Evolutionary conservation across 1,284 basidiomycete genomes (phyloP).

Genomic region (Apiotrichum brassicae): DNA sequence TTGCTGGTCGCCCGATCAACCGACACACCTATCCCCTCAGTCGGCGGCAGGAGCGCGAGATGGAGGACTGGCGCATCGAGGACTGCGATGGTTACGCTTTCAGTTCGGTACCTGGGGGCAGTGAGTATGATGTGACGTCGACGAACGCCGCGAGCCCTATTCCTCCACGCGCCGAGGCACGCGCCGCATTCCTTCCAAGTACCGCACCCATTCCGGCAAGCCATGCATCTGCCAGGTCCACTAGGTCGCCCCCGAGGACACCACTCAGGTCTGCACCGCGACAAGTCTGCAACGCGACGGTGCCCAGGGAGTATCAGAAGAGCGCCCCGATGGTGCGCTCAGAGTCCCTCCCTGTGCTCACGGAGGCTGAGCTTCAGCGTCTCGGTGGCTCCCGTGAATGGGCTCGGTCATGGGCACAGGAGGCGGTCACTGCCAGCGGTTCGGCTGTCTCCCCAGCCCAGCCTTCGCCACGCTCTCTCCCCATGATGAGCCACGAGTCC

Average conservation of each 20-base stretch:
- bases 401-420: background rate
- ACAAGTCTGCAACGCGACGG: no score
- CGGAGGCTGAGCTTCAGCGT: constrained; percentile 5
- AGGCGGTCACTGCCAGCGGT: background rate
- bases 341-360: constrained; percentile 7
- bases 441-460: background rate
- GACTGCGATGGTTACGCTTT: no score
- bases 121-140: no score
- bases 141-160: no score
- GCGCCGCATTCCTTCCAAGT: no score
- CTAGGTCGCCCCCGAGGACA: no score
- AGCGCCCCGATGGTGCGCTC: constrained; percentile 8
- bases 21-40: background rate
- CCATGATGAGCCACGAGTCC: background rate
- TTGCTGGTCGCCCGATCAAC: background rate
- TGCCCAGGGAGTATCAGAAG: no score
- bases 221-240: no score
- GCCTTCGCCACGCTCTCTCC: background rate
- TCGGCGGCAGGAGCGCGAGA: background rate
- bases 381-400: background rate
- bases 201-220: no score
- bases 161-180: no score
- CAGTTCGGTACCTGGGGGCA: no score
- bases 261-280: no score
- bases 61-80: background rate